A percentile compares a stretch with the other conserved stretches of the same genome.
Evolutionary conservation across 148 eudicot species (phyloP).

Genomic region (Spergularia marina): DNA sequence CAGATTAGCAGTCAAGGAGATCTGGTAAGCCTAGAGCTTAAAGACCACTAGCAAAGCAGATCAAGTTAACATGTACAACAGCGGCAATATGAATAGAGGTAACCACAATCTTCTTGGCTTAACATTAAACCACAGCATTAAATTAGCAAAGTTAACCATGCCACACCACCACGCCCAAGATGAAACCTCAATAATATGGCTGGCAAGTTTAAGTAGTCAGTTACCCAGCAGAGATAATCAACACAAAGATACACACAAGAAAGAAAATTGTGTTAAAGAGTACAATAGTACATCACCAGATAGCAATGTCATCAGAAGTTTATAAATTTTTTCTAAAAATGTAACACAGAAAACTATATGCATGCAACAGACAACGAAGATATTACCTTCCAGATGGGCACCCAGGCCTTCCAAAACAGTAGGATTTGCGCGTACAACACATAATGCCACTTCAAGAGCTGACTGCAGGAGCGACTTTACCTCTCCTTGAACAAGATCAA

Average conservation of each 20-base stretch:
- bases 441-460: slow-evolving; percentile 82
- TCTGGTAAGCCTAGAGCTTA: background rate
- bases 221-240: too few species aligned
- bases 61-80: background rate
- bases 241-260: too few species aligned
- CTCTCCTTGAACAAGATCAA: slow-evolving; percentile 89
- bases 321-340: background rate
- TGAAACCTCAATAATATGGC: too few species aligned
- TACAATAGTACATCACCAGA: background rate
- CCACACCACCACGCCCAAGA: too few species aligned
- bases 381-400: slow-evolving; percentile 86
- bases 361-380: background rate
- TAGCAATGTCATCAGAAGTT: slow-evolving; percentile 1
- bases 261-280: too few species aligned
- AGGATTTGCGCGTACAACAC: slow-evolving; percentile 83
- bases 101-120: background rate
- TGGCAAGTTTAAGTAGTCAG: too few species aligned
- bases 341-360: background rate
- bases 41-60: background rate
- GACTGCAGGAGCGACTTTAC: slow-evolving; percentile 76
- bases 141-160: background rate
- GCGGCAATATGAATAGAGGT: background rate
- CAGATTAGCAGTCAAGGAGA: background rate
- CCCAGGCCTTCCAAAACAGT: slow-evolving; percentile 92
- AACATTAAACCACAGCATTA: background rate